Evolutionary conservation across 2,329 filamentous ascomycete species (phyloP).

Genomic region (Lanzia echinophila): DNA sequence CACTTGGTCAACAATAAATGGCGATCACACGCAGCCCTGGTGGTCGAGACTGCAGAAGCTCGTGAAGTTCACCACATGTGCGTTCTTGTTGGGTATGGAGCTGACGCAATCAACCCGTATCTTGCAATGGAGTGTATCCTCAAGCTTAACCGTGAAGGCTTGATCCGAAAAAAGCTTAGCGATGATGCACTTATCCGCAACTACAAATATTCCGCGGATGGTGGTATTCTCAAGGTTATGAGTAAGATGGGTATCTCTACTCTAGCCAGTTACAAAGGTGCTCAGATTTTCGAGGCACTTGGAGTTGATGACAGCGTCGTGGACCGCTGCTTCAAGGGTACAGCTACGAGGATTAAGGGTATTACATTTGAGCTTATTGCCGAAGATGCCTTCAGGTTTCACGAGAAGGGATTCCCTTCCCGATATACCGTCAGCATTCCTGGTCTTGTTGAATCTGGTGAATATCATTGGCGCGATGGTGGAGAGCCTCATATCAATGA

Average conservation of each 20-base stretch:
- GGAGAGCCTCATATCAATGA: slow-evolving; percentile 95
- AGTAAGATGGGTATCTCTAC: slow-evolving; percentile 99
- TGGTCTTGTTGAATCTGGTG: slow-evolving; percentile 83
- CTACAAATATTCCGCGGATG: slow-evolving; percentile 94
- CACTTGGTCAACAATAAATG: slow-evolving; percentile 94
- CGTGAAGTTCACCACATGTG: slow-evolving; percentile 98
- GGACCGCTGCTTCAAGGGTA: slow-evolving; percentile 90
- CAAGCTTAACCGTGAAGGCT: slow-evolving; percentile 88
- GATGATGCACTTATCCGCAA: slow-evolving; percentile 83
- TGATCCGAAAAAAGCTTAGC: slow-evolving; percentile 83
- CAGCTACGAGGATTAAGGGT: slow-evolving; percentile 88
- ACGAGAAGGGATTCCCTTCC: slow-evolving; percentile 86
- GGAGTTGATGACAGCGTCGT: slow-evolving; percentile 89
- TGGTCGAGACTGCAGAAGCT: slow-evolving; percentile 90
- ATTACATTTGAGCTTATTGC: slow-evolving; percentile 91
- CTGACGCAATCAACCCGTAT: slow-evolving; percentile 90
- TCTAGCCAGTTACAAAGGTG: slow-evolving; percentile 92
- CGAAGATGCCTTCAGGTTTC: slow-evolving; percentile 88
- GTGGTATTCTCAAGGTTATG: slow-evolving; percentile 97
- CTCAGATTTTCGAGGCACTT: slow-evolving; percentile 94
- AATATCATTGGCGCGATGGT: slow-evolving; percentile 97
- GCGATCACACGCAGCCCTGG: slow-evolving; percentile 78
- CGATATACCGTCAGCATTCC: slow-evolving; percentile 69
- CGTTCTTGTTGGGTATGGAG: slow-evolving; percentile 92
- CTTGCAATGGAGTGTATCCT: slow-evolving; percentile 93